Evolutionary conservation across 768 basidiomycete species (phyloP), one percentile per base, ranked within the genome.

Genomic region (Trametes meyenii): DNA sequence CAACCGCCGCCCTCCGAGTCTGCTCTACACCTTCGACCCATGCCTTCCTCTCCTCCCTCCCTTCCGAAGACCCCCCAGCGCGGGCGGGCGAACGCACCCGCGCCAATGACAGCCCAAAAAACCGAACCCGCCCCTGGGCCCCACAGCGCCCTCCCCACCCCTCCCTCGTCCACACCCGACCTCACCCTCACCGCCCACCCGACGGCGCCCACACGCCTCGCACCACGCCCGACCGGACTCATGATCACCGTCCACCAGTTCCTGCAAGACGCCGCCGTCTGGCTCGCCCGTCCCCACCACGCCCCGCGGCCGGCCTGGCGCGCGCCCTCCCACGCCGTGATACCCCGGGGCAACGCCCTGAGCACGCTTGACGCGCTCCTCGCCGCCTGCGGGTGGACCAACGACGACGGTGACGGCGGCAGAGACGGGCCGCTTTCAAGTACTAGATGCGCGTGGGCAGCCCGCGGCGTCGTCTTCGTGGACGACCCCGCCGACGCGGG

Each of bases 291-390:
- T 7, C 60, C 65, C 12, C 29, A 21, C 12, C 52, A 43, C 42
- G 36, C 61, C 19, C 67, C 56, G 17, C 70, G 74, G 38, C 67
- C 67, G 26, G 39, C 58, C 35, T 76, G 78, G 74, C 59, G 67
- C 6, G 65, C 62, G 2, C 66, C 70, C 0, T 64, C 65, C 5
- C 74, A 70, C 61, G 66, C 67, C 12, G 64, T 68, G 10, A 61
- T 82, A 13, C 72, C 77, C 3, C 63, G 58, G 1, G 73, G 70
- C 19, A 72, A 75, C 43, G 71, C 71, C 14, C 62, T 83, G 10
- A 78, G 80, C 62, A 76, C 76, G 1, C 55, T 85, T 11, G 77
- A 81, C n/a, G 74, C 81, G 1, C 61, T 85, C 8, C 64, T 85
- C 2, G n/a, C 68, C 3, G 82, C 76, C 2, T 85, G 85, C 66